A percentile compares a stretch with the other conserved stretches of the same genome.
Conservation (phyloP, 2,329 filamentous ascomycete genomes). For the Sporothrix brunneoviolacea region DNA sequence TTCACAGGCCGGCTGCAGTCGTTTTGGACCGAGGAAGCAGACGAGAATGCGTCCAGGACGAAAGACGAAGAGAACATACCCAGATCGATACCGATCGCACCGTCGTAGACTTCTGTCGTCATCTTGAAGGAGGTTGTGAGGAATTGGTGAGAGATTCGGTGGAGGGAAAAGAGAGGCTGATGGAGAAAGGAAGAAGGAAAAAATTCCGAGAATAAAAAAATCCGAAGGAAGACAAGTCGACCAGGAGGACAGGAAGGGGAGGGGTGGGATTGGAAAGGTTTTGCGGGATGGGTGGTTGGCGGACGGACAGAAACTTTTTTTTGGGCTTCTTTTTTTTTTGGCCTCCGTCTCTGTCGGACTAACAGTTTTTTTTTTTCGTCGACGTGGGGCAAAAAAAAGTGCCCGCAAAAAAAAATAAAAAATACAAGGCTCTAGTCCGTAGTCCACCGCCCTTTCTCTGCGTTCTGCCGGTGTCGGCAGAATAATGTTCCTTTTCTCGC, state of each 20-base stretch:
- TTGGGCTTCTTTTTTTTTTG: constrained; percentile 12
- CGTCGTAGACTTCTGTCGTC: constrained; percentile 98
- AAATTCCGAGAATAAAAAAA: constrained; percentile 5
- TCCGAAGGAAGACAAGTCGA: background rate
- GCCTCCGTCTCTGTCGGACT: constrained; percentile 3
- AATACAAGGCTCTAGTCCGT: background rate
- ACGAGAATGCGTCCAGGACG: too few relatives aligned
- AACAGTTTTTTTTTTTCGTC: constrained; percentile 13
- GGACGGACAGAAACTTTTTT: constrained; percentile 12
- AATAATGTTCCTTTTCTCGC: constrained; percentile 14
- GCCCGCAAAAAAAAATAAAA: background rate
- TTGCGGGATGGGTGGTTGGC: constrained; percentile 12
- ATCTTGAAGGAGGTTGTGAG: constrained; percentile 46
- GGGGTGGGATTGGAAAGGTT: constrained; percentile 6
- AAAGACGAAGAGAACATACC: constrained; percentile 51
- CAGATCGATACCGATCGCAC: constrained; percentile 99
- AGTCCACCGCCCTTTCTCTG: background rate
- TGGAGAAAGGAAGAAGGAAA: background rate
- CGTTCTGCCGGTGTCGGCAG: constrained; percentile 11
- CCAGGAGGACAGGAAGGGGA: background rate
- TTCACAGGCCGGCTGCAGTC: background rate
- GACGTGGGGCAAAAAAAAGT: constrained; percentile 17
- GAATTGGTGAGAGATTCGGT: background rate
- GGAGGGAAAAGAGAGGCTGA: background rate
- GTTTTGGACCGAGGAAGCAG: too few relatives aligned